Base-by-base conservation (phyloP, 257 asterid species). In the Przewalskia tangutica region DNA sequence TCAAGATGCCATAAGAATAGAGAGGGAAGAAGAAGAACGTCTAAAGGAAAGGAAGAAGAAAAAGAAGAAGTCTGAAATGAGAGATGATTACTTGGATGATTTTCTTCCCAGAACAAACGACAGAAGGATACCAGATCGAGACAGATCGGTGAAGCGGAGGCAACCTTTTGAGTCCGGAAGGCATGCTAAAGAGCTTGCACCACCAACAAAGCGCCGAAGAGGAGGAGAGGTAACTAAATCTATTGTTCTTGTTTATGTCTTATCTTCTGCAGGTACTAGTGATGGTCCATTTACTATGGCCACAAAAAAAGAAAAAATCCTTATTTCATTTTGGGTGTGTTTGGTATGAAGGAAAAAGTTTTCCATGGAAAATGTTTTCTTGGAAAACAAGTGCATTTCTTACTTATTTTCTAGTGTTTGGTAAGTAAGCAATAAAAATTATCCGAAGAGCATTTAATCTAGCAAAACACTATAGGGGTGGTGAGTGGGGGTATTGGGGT, bases 11-110 rank as follows among this genome's bases (percentile, higher is more conserved):
- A 91, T 96, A 78, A 90, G 97, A 56, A 89, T 90, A 88, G 99
- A 96, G 85, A 91, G 98, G 84, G 98, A 94, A 86, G 99, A 95
- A 88, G 99, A 95, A 85, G 97, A 92, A 68, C 91, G 84, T 44
- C 90, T 84, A 75, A 92, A 88, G 87, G 97, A 91, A 56, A 89
- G 81, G 79, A 93, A 94, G 77, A 95, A 88, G 90, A 92, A 95
- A 87, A 92, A 91, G 92, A 92, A 91, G 79, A 91, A 84, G 85
- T 89, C 84, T 65, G 97, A 92, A 82, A 83, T 85, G 17, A 91
- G 86, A 85, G 95, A 89, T 77, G 92, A 91, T 34, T 92, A 90
- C 92, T 82, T 89, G 59, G 97, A 91, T 67, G 97, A 92, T 55
- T 40, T 89, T 84, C 92, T 96, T 80, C 85, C 90, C 62, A 88